phyloP scores from a whole-genome alignment of 371 early-diverging fungal genomes.

The Lichtheimia corymbifera region DNA sequence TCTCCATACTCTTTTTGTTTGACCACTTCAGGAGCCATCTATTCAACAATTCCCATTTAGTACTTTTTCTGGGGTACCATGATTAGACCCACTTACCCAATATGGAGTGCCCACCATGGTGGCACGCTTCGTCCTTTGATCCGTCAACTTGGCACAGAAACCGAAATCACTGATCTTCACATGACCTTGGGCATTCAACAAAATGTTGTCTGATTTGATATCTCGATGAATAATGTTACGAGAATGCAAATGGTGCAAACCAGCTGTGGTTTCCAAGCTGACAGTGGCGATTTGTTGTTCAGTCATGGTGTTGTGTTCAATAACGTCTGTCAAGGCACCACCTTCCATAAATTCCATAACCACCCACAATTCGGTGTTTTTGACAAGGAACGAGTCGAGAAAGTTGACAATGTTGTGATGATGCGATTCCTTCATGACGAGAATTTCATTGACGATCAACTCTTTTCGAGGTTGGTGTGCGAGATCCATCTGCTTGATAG shows the following conservation, averaged over 20 bases:
- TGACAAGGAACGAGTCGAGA: slow-evolving; percentile 87
- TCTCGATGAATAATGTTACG: slow-evolving; percentile 95
- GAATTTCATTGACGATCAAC: slow-evolving; percentile 94
- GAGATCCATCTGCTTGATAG: slow-evolving; percentile 98
- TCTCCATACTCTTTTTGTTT: slow-evolving; percentile 87
- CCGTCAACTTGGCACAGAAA: slow-evolving; percentile 91
- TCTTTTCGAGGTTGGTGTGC: slow-evolving; percentile 92
- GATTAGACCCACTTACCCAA: slow-evolving; percentile 46
- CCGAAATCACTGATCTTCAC: slow-evolving; percentile 94
- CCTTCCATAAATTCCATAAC: slow-evolving; percentile 99
- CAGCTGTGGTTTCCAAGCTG: slow-evolving; percentile 85
- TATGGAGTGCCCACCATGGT: slow-evolving; percentile 98
- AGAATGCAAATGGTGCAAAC: slow-evolving; percentile 88
- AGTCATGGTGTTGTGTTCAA: slow-evolving; percentile 85
- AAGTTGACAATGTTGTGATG: slow-evolving; percentile 97
- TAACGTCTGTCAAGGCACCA: slow-evolving; percentile 94
- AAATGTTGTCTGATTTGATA: slow-evolving; percentile 95
- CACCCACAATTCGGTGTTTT: slow-evolving; percentile 90
- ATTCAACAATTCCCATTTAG: background rate
- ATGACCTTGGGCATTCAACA: slow-evolving; percentile 82
- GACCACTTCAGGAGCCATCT: slow-evolving; percentile 92
- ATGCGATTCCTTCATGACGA: slow-evolving; percentile 93
- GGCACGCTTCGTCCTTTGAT: slow-evolving; percentile 84
- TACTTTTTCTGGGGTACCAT: background rate
- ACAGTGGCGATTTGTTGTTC: slow-evolving; percentile 93